Base-by-base conservation (phyloP, 768 basidiomycete species). In the Boletus tomentosulus region DNA sequence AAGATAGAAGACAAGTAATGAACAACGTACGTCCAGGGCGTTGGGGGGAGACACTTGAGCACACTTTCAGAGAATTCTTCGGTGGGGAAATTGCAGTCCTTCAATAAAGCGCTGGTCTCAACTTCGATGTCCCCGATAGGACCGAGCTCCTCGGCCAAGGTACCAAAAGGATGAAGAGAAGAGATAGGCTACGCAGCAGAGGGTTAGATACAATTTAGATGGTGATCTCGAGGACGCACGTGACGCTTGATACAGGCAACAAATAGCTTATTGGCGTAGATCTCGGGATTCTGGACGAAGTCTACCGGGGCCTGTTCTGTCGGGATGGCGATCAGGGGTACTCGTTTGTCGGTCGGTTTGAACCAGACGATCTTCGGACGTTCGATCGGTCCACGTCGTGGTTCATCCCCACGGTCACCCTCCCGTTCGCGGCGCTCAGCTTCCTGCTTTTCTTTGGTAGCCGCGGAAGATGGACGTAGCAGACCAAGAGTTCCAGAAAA, bases 361-460 rank as follows among this genome's bases (percentile, higher is more conserved):
- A 99, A 98, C 97, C 97, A 99, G 44, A 99, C 95, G 59, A 99
- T 99, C 79, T 98, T 98, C 58, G 96, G 96, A 38, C 95, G 86
- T 69, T 94, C 92, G 42, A 88, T 84, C 1, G 85, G 84, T 28
- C 76, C 78, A 43, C 87, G 86, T 62, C 87, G 80, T 28, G 87
- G 87, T 66, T 92, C 90, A 54, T 91, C 89, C 41, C 84, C 88
- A 57, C 85, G 85, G 66, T 95, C 93, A 44, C 96, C 97, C 69
- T 97, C 97, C 48, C 97, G 87, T 72, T 98, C 97, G 52, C 94
- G 86, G 35, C 97, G 84, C 70, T 99, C 97, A 27, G 96, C 92
- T 59, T 98, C 96, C 68, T 98, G 95, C 71, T 98, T 98, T 76
- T 98, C 96, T 70, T 98, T 98, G 30, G 96, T 98, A 1, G 95